A percentile compares a stretch with the other conserved stretches of the same genome.
Conservation (phyloP, 2,329 filamentous ascomycete genomes). For the Pseudocercospora ulei region DNA sequence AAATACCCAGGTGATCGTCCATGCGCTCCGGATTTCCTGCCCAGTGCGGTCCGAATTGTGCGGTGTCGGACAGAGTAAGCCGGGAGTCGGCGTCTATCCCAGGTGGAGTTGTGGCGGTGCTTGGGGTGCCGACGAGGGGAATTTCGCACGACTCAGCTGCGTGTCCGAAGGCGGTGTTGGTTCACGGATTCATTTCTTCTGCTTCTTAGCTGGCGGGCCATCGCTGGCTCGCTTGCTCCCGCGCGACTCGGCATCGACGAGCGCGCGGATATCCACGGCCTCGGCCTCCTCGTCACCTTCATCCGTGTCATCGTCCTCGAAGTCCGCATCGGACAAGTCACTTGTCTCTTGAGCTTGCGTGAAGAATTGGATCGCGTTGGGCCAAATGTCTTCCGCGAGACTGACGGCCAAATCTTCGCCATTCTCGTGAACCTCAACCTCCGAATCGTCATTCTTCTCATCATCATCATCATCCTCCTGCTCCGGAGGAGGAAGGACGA, state of each 20-base stretch:
- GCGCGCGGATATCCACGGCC: conserved; percentile 40
- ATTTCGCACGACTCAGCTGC: too few species aligned
- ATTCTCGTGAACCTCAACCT: conserved; percentile 75
- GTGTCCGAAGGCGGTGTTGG: too few species aligned
- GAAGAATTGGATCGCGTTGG: conserved; percentile 81
- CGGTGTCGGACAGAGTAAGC: neutral
- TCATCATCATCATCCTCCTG: conserved; percentile 50
- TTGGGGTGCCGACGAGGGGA: too few species aligned
- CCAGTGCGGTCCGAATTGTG: neutral
- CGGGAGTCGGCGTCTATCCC: neutral
- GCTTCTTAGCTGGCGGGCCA: conserved; percentile 37
- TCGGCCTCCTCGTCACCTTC: conserved; percentile 46
- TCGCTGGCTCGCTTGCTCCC: conserved; percentile 38
- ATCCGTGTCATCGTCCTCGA: conserved; percentile 55
- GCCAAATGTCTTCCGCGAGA: conserved; percentile 81
- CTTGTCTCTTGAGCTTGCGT: conserved; percentile 60
- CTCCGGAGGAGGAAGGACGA: conserved; percentile 22
- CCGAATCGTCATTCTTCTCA: conserved; percentile 53
- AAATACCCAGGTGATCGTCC: conserved; percentile 19
- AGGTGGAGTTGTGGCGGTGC: neutral
- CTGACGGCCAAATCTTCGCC: conserved; percentile 73
- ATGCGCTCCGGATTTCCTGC: conserved; percentile 20
- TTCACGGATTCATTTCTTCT: conserved; percentile 27
- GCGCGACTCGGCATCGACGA: conserved; percentile 39
- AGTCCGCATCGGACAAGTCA: conserved; percentile 50